Base-by-base conservation (phyloP, 331 rosid genomes). In the Erythrophleum ivorense region DNA sequence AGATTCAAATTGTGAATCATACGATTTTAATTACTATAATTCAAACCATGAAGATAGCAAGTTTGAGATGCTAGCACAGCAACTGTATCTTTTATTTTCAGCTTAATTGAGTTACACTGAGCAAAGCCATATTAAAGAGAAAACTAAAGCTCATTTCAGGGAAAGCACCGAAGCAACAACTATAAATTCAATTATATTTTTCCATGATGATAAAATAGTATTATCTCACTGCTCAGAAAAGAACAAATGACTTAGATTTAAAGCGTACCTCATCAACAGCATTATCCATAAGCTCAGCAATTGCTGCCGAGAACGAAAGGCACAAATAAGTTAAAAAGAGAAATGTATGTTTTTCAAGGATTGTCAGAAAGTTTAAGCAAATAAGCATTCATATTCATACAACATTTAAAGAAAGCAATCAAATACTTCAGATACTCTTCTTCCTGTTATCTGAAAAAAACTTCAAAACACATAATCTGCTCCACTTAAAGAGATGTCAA, bases 251-350 rank as follows among this genome's bases (percentile, higher is more conserved):
- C 33, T 67, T 73, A 24, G 50, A 55, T 67, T 67, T 58, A 33
- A 63, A 80, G 0, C 80, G 71, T 83, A 95, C 99, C 99, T 95
- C 98, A 64, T 95, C 99, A 68, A 95, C 96, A 58, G 96, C 98
- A 87, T 93, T 93, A 80, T 95, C 99, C 91, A 95, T 81, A n/a
- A 95, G 96, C 91, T 95, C 99, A 78, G 98, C 98, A 83, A 95
- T 93, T 53, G 98, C 98, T 95, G 97, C 85, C 76, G 80, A 81
- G 33, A 82, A 79, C 12, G 58, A 86, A 69, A 77, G 55, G 80
- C 58, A 54, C 34, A 69, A 29, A 46, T 77, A 62, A 75, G 76
- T 10, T 24, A 68, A 50, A 71, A 36, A n/a, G 40, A 68, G 50
- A n/a, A 62, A 69, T 33, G 40, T 54, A 71, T 36, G 38, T 38